Evolutionary conservation across 2,329 filamentous ascomycete species (phyloP), one percentile per base, ranked within the genome.

Genomic region (Trichoderma sp.): DNA sequence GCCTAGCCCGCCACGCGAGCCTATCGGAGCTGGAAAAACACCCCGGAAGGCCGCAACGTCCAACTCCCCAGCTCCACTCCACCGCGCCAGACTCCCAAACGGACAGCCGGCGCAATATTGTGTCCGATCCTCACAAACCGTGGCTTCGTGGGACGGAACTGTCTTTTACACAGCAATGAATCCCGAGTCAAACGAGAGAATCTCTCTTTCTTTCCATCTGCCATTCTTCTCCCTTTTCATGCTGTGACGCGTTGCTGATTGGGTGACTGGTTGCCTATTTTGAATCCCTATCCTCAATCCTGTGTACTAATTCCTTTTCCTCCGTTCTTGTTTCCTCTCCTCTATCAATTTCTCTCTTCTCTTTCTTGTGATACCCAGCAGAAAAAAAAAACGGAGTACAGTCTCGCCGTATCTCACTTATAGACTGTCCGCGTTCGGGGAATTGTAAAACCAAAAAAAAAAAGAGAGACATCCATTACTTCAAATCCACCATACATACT

Each of bases 41-140:
- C 13, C 2, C 58, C 63, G 63, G 63, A 66, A 24, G 33, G 56
- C 16, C 16, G 19, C 37, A 24, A 35, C 4, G 21, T 59, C 24
- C 14, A n/a, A 11, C 1, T 3, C 33, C 68, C n/a, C 16, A 37
- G 57, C 33, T 11, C 33, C 33, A 33, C 52, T 43, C 64, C 64
- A 58, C 37, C 58, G 19, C 10, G 24, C 14, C 52, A 10, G 40
- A 33, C 33, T 14, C 13, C 49, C 70, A 65, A 69, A 67, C 77
- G 77, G 77, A 78, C 72, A 61, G 64, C 68, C 77, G 77, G 77
- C 55, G 70, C 73, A 75, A 78, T 74, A 59, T 62, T 47, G 10
- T 37, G 10, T 61, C 68, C 68, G 68, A 58, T 47, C 55, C 58
- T 62, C 71, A 66, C 63, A 68, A 43, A 69, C 59, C 11, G 10